Base-by-base conservation (phyloP, 2,329 filamentous ascomycete species). In the Paecilomyces sp. region DNA sequence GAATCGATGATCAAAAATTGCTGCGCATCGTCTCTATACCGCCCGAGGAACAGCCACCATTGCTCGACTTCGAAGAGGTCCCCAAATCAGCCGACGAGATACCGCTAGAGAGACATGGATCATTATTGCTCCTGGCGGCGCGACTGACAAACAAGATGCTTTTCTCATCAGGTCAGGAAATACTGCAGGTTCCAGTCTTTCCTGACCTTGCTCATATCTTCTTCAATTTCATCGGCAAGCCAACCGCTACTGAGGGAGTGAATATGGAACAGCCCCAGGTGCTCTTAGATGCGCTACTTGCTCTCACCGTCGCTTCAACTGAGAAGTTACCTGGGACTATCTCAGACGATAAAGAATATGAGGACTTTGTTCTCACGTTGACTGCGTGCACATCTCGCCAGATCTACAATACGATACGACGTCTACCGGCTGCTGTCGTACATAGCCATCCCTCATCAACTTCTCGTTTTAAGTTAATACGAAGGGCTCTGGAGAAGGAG, bases 31-130 rank as follows among this genome's bases (percentile, higher is more conserved):
- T 79, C 8, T 75, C 66, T 66, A 78, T 59, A 66, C 74, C 61
- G 65, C 72, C 61, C 52, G 71, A 47, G 70, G 78, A 69, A 69
- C 78, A 68, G 64, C 74, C 61, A 0, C 71, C 76, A 2, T 77
- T 76, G 3, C 71, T 77, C 3, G 78, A 80, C 57, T 83, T 85
- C 64, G 82, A 84, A 41, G 82, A 85, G 15, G 78, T 81, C 7
- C 84, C 84, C 2, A 73, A 73, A 22, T 76, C 76, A 15, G 78
- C 80, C 5, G 76, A 78, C 18, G 80, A 83, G 47, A 83, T 86
- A 54, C 81, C 82, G 0, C 70, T 86, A 0, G 84, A 84, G 54
- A 77, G 82, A 53, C 79, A 82, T 36, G 84, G 83, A 0, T 78
- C 82, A 13, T 68, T 85, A 11, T 72, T 85, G 13, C 72, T 86